Evolutionary conservation across 2,329 filamentous ascomycete species (phyloP).

Genomic region (Pyrenophora graminea): DNA sequence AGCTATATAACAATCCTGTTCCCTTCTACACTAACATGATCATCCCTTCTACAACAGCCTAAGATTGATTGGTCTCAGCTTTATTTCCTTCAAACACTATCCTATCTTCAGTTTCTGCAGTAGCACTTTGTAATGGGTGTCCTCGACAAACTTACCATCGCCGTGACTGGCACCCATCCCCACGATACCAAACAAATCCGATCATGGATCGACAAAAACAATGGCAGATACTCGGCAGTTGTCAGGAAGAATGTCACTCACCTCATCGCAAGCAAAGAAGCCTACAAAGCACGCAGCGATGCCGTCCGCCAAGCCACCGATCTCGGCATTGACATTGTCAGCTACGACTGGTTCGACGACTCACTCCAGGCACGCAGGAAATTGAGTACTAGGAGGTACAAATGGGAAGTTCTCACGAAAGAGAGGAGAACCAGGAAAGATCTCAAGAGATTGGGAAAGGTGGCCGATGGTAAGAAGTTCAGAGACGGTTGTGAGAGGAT

Average conservation of each 20-base stretch:
- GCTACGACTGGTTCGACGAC: constrained; percentile 55
- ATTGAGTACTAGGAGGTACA: constrained; percentile 41
- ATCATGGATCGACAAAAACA: constrained; percentile 67
- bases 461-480: constrained; percentile 40
- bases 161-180: constrained; percentile 63
- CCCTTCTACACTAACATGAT: neutral
- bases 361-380: constrained; percentile 47
- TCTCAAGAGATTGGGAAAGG: constrained; percentile 30
- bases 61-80: neutral
- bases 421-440: constrained; percentile 41
- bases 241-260: constrained; percentile 69
- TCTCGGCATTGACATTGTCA: constrained; percentile 42
- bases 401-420: constrained; percentile 32
- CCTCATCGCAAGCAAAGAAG: constrained; percentile 67
- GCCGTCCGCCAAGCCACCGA: constrained; percentile 28
- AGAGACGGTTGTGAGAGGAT: constrained; percentile 38
- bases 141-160: constrained; percentile 61
- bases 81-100: neutral
- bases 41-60: neutral
- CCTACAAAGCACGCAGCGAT: constrained; percentile 59
- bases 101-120: neutral
- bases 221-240: constrained; percentile 60
- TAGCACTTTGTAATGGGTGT: constrained; percentile 35
- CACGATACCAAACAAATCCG: constrained; percentile 58
- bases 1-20: neutral